Base-by-base conservation (phyloP, 805 yeast genomes). In the Ogataea haglerorum region DNA sequence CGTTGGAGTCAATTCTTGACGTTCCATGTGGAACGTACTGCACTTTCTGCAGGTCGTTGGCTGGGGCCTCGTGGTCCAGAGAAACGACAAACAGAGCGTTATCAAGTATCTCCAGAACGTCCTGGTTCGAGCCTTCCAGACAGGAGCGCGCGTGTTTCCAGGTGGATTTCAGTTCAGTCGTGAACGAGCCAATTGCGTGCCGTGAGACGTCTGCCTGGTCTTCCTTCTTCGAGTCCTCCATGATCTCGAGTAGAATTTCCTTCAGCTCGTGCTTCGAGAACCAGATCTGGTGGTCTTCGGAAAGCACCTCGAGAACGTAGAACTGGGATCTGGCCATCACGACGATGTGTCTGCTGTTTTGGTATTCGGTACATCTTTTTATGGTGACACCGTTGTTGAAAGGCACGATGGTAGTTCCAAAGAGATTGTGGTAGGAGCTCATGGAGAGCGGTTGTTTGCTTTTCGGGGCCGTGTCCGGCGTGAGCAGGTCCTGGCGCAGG, bases 321-420 rank as follows among this genome's bases (percentile, higher is more conserved):
- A 66, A 75, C 52, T 75, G 79, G 36, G 76, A 75, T 43, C 71
- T 65, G 31, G 75, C 62, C 45, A 76, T 59, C 8, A 77, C 54
- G 3, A 76, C 60, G n/a, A 77, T 69, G 54, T 76, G 80, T 27
- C 73, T 61, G 9, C 77, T 66, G 30, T 71, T 67, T 16, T 59
- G 52, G 15, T 54, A 47, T 33, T 64, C 51, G 5, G 39, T 30
- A 37, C 58, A 56, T 35, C 60, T 63, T 47, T 65, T 63, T 40
- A 73, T 61, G 5, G 70, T 55, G 14, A 75, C 65, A 29, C 70
- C 70, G 26, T 56, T 54, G 25, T 59, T 60, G 23, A 64, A 65
- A 2, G 82, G 82, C 9, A 67, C 60, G 43, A 90, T 69, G 0
- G 89, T 75, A 6, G 88, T 72, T 8, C 88, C 89, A 59, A 85